Evolutionary conservation across 73 alveolate species (phyloP).

Genomic region (Paramecium primaurelia): DNA sequence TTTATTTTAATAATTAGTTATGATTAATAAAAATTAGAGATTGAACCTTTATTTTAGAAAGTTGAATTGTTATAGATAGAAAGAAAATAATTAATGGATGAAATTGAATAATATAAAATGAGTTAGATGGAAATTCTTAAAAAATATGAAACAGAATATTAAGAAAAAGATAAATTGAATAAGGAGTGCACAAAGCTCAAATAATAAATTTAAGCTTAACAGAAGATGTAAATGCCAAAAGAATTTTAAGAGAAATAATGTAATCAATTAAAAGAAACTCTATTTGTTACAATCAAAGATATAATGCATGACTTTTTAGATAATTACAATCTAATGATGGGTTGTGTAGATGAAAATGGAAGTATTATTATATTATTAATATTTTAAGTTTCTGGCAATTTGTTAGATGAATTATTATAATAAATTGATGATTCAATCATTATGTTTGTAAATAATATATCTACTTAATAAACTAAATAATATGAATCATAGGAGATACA

Average conservation of each 20-base stretch:
- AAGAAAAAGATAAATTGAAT: not conserved
- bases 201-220: not conserved
- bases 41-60: not conserved
- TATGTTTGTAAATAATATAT: not conserved
- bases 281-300: not conserved
- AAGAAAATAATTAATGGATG: conserved; percentile 34
- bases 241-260: not conserved
- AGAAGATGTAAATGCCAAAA: conserved; percentile 1
- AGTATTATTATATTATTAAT: not conserved
- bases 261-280: not conserved
- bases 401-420: not conserved
- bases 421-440: not conserved
- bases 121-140: conserved; percentile 11
- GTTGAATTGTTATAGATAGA: not conserved
- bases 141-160: conserved; percentile 17
- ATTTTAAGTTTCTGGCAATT: not conserved
- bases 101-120: conserved; percentile 18
- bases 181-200: not conserved
- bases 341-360: not conserved
- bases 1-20: not conserved
- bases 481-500: not conserved
- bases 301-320: not conserved
- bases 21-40: not conserved
- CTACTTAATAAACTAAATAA: not conserved
- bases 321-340: not conserved